Evolutionary conservation across 1,284 basidiomycete genomes (phyloP).

Genomic region (Golubevia sp.): DNA sequence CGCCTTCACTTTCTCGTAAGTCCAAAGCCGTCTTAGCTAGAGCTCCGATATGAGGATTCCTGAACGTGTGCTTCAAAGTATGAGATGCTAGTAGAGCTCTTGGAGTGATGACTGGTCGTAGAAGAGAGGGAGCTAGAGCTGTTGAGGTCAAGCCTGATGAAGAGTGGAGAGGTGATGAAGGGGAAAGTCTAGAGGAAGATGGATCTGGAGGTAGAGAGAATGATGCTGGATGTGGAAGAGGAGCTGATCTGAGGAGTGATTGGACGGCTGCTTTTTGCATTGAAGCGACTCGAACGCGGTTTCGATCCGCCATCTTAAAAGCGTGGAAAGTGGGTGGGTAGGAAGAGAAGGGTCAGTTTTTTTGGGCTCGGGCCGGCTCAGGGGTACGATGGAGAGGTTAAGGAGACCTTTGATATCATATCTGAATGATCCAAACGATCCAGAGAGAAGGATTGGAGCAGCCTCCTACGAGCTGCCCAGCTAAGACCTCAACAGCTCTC

Average conservation of each 20-base stretch:
- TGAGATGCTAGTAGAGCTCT: conserved; percentile 46
- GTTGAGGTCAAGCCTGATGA: conserved; percentile 29
- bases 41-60: conserved; percentile 55
- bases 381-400: too few species aligned
- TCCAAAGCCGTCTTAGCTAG: conserved; percentile 57
- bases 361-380: too few species aligned
- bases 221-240: conserved; percentile 3
- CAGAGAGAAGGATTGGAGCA: too few species aligned
- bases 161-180: conserved; percentile 5
- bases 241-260: conserved; percentile 9
- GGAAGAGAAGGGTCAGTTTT: conserved; percentile 1
- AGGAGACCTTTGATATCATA: too few species aligned
- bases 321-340: not conserved
- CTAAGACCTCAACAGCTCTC: too few species aligned
- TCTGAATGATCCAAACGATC: too few species aligned
- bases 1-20: conserved; percentile 51
- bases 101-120: conserved; percentile 49
- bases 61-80: conserved; percentile 53
- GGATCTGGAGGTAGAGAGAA: conserved; percentile 1
- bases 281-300: conserved; percentile 10
- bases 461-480: too few species aligned
- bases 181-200: conserved; percentile 16
- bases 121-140: conserved; percentile 48
- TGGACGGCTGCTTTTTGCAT: conserved; percentile 15
- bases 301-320: conserved; percentile 14